Evolutionary conservation across 352 stramenopile species (phyloP).

Genomic region (Sclerospora graminicola): DNA sequence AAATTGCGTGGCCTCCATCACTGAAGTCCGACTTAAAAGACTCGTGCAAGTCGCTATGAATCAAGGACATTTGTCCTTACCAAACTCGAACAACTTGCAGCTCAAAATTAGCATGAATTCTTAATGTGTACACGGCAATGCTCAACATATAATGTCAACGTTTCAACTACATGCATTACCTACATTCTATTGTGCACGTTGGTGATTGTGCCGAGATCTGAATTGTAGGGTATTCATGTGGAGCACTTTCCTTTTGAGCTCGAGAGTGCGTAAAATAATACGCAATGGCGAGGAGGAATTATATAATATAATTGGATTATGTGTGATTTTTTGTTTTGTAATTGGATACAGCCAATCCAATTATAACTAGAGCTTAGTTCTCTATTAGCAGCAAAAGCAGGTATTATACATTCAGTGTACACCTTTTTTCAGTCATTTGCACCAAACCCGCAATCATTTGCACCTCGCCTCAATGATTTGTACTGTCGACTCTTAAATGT

Average conservation of each 20-base stretch:
- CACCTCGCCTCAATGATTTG: no score
- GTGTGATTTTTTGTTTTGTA: no score
- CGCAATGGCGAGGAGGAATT: no score
- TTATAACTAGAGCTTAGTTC: no score
- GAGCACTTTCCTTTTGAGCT: constrained; percentile 77
- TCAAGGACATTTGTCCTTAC: constrained; percentile 42
- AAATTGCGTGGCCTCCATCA: constrained; percentile 67
- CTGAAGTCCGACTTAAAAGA: constrained; percentile 70
- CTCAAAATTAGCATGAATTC: constrained; percentile 58
- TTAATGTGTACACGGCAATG: constrained; percentile 65
- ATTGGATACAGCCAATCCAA: no score
- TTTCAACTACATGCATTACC: constrained; percentile 86
- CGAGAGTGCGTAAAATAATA: no score
- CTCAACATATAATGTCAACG: constrained; percentile 82
- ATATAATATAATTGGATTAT: no score
- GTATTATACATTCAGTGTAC: no score
- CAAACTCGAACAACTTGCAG: constrained; percentile 52
- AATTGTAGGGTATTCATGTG: constrained; percentile 76
- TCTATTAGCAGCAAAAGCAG: no score
- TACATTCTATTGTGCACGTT: constrained; percentile 81
- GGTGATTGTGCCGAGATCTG: constrained; percentile 74
- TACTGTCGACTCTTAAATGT: no score
- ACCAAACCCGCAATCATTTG: no score
- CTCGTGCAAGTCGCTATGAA: constrained; percentile 56
- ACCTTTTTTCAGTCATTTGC: no score